Percentiles rank a stretch among this genome's conserved stretches.
Conservation (phyloP, 2,329 filamentous ascomycete species). For the Akanthomyces uredinophilus region DNA sequence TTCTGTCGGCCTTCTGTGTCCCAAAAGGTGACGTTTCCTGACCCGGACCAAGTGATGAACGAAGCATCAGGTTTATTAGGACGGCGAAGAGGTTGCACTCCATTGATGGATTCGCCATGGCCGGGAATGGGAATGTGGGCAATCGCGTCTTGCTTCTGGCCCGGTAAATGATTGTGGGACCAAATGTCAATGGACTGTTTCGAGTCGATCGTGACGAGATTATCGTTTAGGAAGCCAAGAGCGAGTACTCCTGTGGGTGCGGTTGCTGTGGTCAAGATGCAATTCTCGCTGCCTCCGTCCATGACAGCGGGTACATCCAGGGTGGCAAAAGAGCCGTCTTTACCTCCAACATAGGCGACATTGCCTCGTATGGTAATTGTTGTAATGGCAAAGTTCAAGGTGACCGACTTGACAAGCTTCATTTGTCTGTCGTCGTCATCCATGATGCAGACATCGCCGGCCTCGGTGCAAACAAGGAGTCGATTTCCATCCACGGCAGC, state of each 20-base stretch:
- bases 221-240: conserved; percentile 62
- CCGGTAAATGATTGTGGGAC: conserved; percentile 41
- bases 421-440: conserved; percentile 71
- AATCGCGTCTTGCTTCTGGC: conserved; percentile 31
- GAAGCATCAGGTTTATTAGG: conserved; percentile 59
- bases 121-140: conserved; percentile 55
- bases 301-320: conserved; percentile 48
- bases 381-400: conserved; percentile 61
- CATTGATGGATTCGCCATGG: conserved; percentile 62
- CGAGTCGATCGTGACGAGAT: conserved; percentile 70
- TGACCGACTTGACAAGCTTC: conserved; percentile 61
- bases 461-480: conserved; percentile 80
- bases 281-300: conserved; percentile 32
- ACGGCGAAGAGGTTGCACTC: conserved; percentile 61
- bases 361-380: conserved; percentile 59
- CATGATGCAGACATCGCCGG: conserved; percentile 82
- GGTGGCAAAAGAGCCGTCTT: conserved; percentile 53
- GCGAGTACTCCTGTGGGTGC: conserved; percentile 51
- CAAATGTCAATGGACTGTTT: conserved; percentile 70
- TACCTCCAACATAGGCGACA: conserved; percentile 64
- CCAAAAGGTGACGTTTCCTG: conserved; percentile 81
- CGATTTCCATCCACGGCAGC: conserved; percentile 68
- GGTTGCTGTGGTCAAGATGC: conserved; percentile 34
- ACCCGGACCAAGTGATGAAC: conserved; percentile 86
- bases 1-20: conserved; percentile 64